Evolutionary conservation across 257 asterid species (phyloP).

Genomic region (Gentiana macrophylla): DNA sequence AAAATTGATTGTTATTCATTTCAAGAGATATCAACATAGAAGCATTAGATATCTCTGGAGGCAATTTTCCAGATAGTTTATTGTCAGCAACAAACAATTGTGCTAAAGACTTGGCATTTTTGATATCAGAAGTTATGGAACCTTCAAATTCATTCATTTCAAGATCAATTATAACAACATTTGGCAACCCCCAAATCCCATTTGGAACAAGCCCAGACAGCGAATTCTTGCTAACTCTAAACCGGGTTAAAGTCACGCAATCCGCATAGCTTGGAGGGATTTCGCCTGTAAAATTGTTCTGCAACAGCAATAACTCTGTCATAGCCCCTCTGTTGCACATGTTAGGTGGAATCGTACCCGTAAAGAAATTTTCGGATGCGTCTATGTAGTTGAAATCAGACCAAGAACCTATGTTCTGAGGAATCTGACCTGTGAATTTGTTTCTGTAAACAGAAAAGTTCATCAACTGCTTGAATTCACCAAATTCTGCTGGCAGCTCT

Average conservation of each 20-base stretch:
- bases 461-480: slow-evolving; percentile 9
- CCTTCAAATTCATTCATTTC: slow-evolving; percentile 30
- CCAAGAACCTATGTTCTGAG: slow-evolving; percentile 35
- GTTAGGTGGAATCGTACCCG: slow-evolving; percentile 35
- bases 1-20: slow-evolving; percentile 28
- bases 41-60: slow-evolving; percentile 40
- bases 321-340: slow-evolving; percentile 31
- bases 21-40: slow-evolving; percentile 38
- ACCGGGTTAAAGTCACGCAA: slow-evolving; percentile 23
- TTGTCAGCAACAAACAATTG: slow-evolving; percentile 27
- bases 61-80: slow-evolving; percentile 33
- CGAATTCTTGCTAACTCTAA: slow-evolving; percentile 28
- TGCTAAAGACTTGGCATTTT: slow-evolving; percentile 29
- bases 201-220: slow-evolving; percentile 29
- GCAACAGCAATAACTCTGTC: slow-evolving; percentile 21
- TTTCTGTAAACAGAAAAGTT: too few species aligned
- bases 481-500: slow-evolving; percentile 21
- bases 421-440: background rate
- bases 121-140: slow-evolving; percentile 20
- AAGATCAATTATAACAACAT: slow-evolving; percentile 24
- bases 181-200: slow-evolving; percentile 36
- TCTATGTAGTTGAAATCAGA: slow-evolving; percentile 22
- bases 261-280: slow-evolving; percentile 29
- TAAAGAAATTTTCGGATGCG: slow-evolving; percentile 26
- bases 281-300: slow-evolving; percentile 31